These are phyloP conservation scores for Globisporangium alternatum DNA, from an alignment of 352 stramenopile species.

Conservation along the genomic window DNA sequence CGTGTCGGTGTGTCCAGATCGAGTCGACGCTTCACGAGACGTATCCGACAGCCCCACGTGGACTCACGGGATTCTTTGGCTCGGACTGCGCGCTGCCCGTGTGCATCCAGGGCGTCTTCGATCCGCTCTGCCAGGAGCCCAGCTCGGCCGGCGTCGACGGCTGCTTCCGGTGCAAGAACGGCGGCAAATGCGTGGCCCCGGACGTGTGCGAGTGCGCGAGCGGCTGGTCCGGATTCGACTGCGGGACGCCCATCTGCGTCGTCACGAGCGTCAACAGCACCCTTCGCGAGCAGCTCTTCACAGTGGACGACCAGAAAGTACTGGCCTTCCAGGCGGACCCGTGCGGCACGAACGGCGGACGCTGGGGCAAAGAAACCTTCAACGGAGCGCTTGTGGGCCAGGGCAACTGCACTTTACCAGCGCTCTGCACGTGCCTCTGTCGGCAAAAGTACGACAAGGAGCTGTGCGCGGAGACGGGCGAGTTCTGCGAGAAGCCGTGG, in stretches of 20 bases:
- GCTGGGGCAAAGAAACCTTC: constrained; percentile 63
- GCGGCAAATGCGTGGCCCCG: constrained; percentile 87
- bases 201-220: constrained; percentile 90
- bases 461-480: constrained; percentile 63
- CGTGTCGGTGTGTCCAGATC: constrained; percentile 90
- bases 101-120: constrained; percentile 94
- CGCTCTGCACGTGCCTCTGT: constrained; percentile 91
- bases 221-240: constrained; percentile 95
- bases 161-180: constrained; percentile 95
- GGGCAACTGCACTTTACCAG: constrained; percentile 92
- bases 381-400: constrained; percentile 79
- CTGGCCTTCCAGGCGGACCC: constrained; percentile 92
- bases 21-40: constrained; percentile 79
- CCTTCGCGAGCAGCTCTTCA: constrained; percentile 89
- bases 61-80: constrained; percentile 91
- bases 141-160: constrained; percentile 65
- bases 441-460: constrained; percentile 70
- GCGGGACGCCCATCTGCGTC: constrained; percentile 88
- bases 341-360: constrained; percentile 81
- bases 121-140: constrained; percentile 80
- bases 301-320: constrained; percentile 92
- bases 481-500: constrained; percentile 86
- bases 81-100: constrained; percentile 94
- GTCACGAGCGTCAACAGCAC: constrained; percentile 47
- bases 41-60: constrained; percentile 65